These are phyloP conservation scores for Nymphaea thermarum DNA, from an alignment of 164 flowering plant species.

Conservation along the genomic window DNA sequence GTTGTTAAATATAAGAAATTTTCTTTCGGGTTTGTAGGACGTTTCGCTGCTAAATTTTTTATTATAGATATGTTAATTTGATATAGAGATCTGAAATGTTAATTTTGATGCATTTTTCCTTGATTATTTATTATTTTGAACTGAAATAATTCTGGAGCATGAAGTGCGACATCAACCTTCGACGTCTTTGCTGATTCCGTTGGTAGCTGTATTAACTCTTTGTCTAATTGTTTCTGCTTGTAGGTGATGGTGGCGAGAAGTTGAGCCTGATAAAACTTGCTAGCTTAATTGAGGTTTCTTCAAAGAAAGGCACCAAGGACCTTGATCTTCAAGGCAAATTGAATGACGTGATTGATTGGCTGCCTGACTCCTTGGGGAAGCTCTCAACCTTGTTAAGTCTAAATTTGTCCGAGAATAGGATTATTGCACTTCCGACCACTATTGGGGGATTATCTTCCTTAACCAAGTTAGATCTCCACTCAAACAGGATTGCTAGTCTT, in stretches of 20 bases:
- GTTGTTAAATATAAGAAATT: too few species aligned
- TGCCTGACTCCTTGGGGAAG: conserved; percentile 83
- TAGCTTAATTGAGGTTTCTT: conserved; percentile 60
- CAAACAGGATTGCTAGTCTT: conserved; percentile 45
- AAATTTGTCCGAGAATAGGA: conserved; percentile 68
- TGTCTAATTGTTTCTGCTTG: conserved; percentile 6
- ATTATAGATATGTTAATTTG: too few species aligned
- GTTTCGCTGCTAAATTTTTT: too few species aligned
- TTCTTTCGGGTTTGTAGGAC: too few species aligned
- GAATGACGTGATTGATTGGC: conserved; percentile 60
- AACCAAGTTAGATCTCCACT: conserved; percentile 51
- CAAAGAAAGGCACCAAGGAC: conserved; percentile 54
- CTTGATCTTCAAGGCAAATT: conserved; percentile 55
- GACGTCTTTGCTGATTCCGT: neutral
- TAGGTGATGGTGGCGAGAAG: conserved; percentile 67
- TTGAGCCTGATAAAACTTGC: conserved; percentile 70
- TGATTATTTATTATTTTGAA: too few species aligned
- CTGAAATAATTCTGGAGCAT: too few species aligned
- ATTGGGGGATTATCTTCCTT: conserved; percentile 60
- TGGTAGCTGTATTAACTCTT: neutral
- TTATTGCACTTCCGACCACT: conserved; percentile 42
- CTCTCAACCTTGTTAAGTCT: conserved; percentile 43
- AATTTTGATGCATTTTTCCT: too few species aligned
- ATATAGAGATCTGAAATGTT: too few species aligned
- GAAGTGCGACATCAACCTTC: too few species aligned